These are phyloP conservation scores for Boletus vinaceobasis DNA, from an alignment of 768 basidiomycete species.

Conservation along the genomic window DNA sequence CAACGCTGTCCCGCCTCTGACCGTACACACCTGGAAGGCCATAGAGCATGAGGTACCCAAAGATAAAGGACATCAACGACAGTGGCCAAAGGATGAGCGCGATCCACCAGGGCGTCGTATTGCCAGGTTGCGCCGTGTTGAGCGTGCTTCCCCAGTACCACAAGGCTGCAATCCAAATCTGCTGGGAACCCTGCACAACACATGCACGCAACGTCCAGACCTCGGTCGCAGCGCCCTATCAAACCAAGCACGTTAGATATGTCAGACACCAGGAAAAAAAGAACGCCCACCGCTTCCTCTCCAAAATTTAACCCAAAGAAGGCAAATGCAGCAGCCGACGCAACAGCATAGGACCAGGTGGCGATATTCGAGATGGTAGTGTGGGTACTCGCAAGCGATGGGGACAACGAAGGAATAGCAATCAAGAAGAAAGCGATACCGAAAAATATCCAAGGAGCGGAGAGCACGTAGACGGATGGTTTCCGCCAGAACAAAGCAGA, in stretches of 20 bases:
- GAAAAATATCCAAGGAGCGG: constrained; percentile 89
- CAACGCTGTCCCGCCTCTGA: not conserved
- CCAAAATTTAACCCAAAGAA: constrained; percentile 97
- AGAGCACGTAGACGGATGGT: constrained; percentile 84
- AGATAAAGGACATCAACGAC: constrained; percentile 67
- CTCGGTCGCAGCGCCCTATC: constrained; percentile 87
- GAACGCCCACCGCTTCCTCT: constrained; percentile 76
- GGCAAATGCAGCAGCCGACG: constrained; percentile 88
- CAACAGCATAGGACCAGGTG: constrained; percentile 89
- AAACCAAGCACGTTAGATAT: constrained; percentile 5
- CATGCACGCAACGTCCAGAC: constrained; percentile 91
- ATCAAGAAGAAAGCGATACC: constrained; percentile 89
- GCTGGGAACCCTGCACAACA: constrained; percentile 91
- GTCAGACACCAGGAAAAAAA: not conserved
- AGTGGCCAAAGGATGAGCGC: constrained; percentile 80
- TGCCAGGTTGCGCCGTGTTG: constrained; percentile 48
- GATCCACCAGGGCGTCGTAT: constrained; percentile 81
- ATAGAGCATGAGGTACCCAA: constrained; percentile 79
- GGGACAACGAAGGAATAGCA: constrained; percentile 74
- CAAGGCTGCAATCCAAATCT: constrained; percentile 91
- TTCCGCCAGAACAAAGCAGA: constrained; percentile 84
- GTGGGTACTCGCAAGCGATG: constrained; percentile 57
- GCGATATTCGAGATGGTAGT: constrained; percentile 70
- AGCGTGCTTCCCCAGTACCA: constrained; percentile 95
- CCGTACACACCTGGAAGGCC: constrained; percentile 72